Evolutionary conservation across 2,329 filamentous ascomycete species (phyloP), one percentile per base, ranked within the genome.

Genomic region (Aotearoamyces nothofagi): DNA sequence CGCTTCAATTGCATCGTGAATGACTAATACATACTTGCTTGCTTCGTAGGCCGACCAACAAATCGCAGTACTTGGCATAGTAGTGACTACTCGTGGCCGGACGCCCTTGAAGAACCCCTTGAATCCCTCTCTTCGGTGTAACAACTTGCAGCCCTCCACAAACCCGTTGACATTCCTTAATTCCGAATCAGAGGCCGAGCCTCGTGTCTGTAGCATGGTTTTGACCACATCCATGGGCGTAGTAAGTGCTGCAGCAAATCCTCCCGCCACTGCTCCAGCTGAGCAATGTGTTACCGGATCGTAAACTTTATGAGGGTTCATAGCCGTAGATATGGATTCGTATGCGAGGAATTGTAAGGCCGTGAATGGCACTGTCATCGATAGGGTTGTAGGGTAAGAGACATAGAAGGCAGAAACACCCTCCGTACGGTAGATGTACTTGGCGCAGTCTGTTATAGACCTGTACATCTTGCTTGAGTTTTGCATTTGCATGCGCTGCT

Each of bases 41-140:
- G 71, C 71, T 45, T 77, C 71, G 42, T 77, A 77, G 16, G 70
- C 70, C 22, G 71, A 90, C 90, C 90, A 98, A 65, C 90, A 98
- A 49, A 98, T 98, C n/a, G 90, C 90, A 17, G 90, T 98, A 58
- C 86, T 94, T 12, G 90, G 90, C 79, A 96, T 96, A 2, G 90
- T 93, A 8, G 86, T 94, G 37, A 98, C 75, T 26, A 98, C 78
- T 46, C 90, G 69, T 26, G 90, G 90, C 44, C 80, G 76, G 50
- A 94, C 70, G 24, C 90, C 90, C 50, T 92, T 86, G 59, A 94
- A 86, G 57, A 96, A 98, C 3, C 90, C 90, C 32, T 61, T 63
- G 45, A 79, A 65, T 19, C 90, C 90, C 50, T 92, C 87, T 47
- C 86, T 73, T 44, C 71, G 69, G 52, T 84, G 37, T 24, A 51